Conservation (phyloP, 352 stramenopile species). For the Phytophthora vignae region DNA sequence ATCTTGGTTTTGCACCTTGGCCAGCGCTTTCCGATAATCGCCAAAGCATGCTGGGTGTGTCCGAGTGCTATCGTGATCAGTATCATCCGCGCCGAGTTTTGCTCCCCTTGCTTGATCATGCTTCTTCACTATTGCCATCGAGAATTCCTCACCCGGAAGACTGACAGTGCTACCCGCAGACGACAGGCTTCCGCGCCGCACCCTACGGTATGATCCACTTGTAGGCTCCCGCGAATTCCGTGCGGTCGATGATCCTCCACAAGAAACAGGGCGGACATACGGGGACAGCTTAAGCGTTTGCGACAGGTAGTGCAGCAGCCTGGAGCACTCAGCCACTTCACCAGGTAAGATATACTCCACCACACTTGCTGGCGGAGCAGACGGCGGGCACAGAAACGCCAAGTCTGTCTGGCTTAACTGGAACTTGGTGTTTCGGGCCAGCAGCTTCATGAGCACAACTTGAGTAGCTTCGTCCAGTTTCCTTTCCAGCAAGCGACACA, state of each 20-base stretch:
- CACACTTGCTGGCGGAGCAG: slow-evolving; percentile 42
- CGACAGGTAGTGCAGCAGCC: slow-evolving; percentile 65
- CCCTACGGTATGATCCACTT: slow-evolving; percentile 20
- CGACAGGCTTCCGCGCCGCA: slow-evolving; percentile 32
- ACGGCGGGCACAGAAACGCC: slow-evolving; percentile 77
- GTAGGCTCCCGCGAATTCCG: slow-evolving; percentile 28
- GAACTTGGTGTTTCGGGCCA: slow-evolving; percentile 87
- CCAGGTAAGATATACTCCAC: slow-evolving; percentile 56
- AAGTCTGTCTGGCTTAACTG: slow-evolving; percentile 79
- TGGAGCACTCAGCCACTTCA: slow-evolving; percentile 44
- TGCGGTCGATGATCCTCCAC: slow-evolving; percentile 20
- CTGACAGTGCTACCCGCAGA: slow-evolving; percentile 32
- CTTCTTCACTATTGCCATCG: slow-evolving; percentile 16
- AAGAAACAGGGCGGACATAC: slow-evolving; percentile 65
- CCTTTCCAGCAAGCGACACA: slow-evolving; percentile 82
- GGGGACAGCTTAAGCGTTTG: slow-evolving; percentile 64
- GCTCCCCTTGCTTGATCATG: slow-evolving; percentile 3
- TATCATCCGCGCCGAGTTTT: background rate
- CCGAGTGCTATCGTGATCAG: slow-evolving; percentile 17
- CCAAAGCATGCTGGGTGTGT: slow-evolving; percentile 50
- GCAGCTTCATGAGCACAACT: slow-evolving; percentile 87
- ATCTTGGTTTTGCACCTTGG: slow-evolving; percentile 12
- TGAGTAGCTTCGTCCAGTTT: slow-evolving; percentile 90
- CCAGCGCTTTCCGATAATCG: slow-evolving; percentile 26
- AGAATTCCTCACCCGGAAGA: slow-evolving; percentile 31